Base-by-base conservation (phyloP, 495 filamentous ascomycete genomes). In the Aspergillus ostianus region DNA sequence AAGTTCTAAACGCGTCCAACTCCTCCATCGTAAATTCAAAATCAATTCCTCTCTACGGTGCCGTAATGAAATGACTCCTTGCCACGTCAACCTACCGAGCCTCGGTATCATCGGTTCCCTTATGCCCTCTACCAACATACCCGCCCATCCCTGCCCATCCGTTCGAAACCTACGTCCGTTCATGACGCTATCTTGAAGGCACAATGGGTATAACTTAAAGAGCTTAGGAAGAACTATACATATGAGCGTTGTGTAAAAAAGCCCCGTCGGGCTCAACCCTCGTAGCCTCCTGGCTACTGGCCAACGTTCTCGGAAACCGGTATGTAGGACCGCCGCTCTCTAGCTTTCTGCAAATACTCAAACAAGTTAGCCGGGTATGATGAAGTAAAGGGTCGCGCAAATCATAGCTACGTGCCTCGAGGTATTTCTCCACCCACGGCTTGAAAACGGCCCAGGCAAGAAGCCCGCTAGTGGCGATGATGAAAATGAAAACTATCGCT, bases 401-500 rank as follows among this genome's bases (percentile, higher is more conserved):
- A 27, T 52, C 26, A 29, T 41, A 52, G 23, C n/a, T 6, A 60
- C 77, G 69, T 71, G 80, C 82, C 71, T 84, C 83, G 53, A 81
- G 65, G 75, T 80, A 86, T 64, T 80, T 78, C 58, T 81, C 74
- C 29, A 87, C 80, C 77, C 87, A 88, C 41, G 85, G 80, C 71
- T 85, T 86, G 18, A 89, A 71, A 17, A 83, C 84, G 1, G 94
- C 93, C 85, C 90, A 97, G 30, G 78, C 81, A 56, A 98, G 76
- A 62, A 98, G 69, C 3, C 90, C 90, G n/a, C 85, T 80, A 6
- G 93, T 97, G 36, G 90, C 88, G 57, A 92, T 74, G 23, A 98
- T 91, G 70, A 98, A 98, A 6, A 92, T 88, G 69, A 93, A 90
- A 0, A 98, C 93, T 26, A 98, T 92, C 32, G 92, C 82, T 72